phyloP scores from a whole-genome alignment of 768 basidiomycete genomes.

The Epithele typhae region DNA sequence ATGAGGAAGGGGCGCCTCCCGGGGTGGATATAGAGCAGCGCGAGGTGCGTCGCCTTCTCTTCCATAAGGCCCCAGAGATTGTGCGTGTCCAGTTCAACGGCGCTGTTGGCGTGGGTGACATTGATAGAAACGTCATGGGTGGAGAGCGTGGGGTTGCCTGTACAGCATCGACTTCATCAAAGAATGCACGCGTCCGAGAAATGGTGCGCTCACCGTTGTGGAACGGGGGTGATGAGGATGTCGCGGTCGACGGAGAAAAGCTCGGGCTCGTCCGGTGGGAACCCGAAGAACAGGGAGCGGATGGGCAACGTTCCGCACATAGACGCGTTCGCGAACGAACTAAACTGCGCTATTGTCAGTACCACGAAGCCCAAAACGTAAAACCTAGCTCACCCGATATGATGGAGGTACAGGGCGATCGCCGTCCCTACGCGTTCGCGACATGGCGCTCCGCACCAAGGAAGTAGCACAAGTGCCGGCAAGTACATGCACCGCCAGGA shows the following conservation, averaged over 20 bases:
- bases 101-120: slow-evolving; percentile 61
- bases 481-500: no score
- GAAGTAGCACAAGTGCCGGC: no score
- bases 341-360: no score
- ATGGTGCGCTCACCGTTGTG: slow-evolving; percentile 48
- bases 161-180: slow-evolving; percentile 49
- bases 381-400: no score
- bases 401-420: no score
- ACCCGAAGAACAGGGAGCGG: no score
- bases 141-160: slow-evolving; percentile 44
- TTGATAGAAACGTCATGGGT: slow-evolving; percentile 38
- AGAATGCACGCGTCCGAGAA: not conserved
- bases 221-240: slow-evolving; percentile 61
- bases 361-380: no score
- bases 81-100: slow-evolving; percentile 62
- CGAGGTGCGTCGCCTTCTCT: slow-evolving; percentile 59
- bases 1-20: slow-evolving; percentile 70
- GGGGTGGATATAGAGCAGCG: slow-evolving; percentile 47
- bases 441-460: no score
- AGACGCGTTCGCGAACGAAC: no score
- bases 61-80: slow-evolving; percentile 73
- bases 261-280: no score
- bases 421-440: no score
- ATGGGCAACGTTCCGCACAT: no score
- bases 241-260: slow-evolving; percentile 55